Conservation (phyloP, 495 filamentous ascomycete genomes). For the Acidiella bohemica region DNA sequence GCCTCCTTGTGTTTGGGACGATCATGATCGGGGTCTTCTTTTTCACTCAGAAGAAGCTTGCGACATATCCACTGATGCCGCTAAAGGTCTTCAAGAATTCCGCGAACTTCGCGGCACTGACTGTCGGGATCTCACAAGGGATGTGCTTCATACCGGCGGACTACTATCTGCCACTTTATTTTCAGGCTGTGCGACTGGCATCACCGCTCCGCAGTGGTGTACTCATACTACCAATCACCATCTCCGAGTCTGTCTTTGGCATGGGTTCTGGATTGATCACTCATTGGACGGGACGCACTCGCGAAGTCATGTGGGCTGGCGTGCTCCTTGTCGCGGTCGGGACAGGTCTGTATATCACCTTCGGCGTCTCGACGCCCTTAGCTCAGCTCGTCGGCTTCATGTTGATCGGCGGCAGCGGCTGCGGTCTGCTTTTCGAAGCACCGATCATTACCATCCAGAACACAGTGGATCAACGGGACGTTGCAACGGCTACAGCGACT, state of each 20-base stretch:
- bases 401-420: constrained; percentile 24
- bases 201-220: constrained; percentile 41
- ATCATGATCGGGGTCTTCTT: constrained; percentile 26
- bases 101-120: constrained; percentile 28
- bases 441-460: constrained; percentile 28
- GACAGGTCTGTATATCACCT: constrained; percentile 39
- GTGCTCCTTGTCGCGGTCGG: constrained; percentile 35
- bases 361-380: constrained; percentile 29
- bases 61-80: constrained; percentile 29
- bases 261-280: constrained; percentile 41
- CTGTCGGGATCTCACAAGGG: constrained; percentile 34
- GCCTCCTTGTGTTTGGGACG: constrained; percentile 27
- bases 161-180: constrained; percentile 47
- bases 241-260: constrained; percentile 38
- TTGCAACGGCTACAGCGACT: constrained; percentile 26
- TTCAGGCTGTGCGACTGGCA: constrained; percentile 40
- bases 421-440: constrained; percentile 25
- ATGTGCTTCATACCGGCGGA: constrained; percentile 40
- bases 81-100: constrained; percentile 22
- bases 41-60: constrained; percentile 25
- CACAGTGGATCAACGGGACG: constrained; percentile 23
- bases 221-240: constrained; percentile 38
- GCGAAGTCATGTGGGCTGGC: constrained; percentile 42
- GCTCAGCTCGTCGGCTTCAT: constrained; percentile 32
- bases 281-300: constrained; percentile 46